Base-by-base conservation (phyloP, 139 green algal genomes). In the Coelastrella sp. region DNA sequence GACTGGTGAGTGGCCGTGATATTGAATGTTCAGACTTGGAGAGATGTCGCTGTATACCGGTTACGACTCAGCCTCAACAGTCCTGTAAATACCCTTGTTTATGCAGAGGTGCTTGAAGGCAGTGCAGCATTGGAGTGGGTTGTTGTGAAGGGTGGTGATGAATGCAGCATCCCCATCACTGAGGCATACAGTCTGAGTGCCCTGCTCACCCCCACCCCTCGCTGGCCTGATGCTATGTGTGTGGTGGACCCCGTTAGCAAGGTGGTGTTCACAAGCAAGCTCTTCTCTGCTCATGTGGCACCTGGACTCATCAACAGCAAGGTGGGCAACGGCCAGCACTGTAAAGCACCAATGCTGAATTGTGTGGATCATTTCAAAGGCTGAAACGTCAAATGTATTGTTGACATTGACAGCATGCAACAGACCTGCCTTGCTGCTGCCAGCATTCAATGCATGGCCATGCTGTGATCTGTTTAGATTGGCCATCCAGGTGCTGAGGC, bases 181-280 rank as follows among this genome's bases (percentile, higher is more conserved):
- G 76, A 82, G 12, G n/a, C 57, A 7, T 76, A 81, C 79, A 73
- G 68, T 74, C 61, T 92, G 66, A 86, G n/a, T 4, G 82, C 89
- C 7, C 24, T 92, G 88, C 84, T 93, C 12, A 93, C 91, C 6
- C 93, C 97, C 76, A 99, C 97, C 14, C 97, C 97, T 8, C 94
- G 97, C 74, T 99, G 98, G 97, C 97, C 97, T 6, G 98, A 99
- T 91, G 91, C 97, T 66, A 92, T 99, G 86, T 79, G 66, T 7
- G 59, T 93, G 59, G 75, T 93, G 57, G 88, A 93, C 88, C 90
- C 92, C 0, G 19, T 63, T n/a, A 74, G 94, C 72, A 90, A 91
- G 68, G 27, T 93, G 88, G 73, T 90, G 88, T 94, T 78, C 94
- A 96, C 88, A 68, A 94, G 87, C 83, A 94, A 87, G 61, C 73